phyloP scores from a whole-genome alignment of 2,329 filamentous ascomycete species.

The Emericellopsis cladophorae region DNA sequence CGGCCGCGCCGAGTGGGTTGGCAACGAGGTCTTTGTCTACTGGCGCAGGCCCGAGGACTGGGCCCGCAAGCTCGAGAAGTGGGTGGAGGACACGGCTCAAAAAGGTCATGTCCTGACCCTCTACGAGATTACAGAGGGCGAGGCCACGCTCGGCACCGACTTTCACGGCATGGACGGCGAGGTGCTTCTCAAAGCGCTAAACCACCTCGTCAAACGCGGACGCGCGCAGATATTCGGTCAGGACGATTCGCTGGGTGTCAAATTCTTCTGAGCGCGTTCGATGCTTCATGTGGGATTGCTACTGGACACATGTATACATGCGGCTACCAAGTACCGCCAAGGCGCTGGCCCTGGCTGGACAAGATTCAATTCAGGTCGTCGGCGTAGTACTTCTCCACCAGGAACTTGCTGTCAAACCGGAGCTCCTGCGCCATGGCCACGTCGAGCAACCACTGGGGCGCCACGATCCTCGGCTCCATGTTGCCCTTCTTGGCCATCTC shows the following conservation, averaged over 20 bases:
- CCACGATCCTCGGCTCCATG: slow-evolving; percentile 71
- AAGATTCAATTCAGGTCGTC: slow-evolving; percentile 1
- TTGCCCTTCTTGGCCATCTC: slow-evolving; percentile 67
- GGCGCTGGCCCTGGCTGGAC: not conserved
- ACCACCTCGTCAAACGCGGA: slow-evolving; percentile 74
- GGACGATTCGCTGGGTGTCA: slow-evolving; percentile 81
- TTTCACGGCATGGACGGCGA: slow-evolving; percentile 83
- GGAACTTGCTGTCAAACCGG: slow-evolving; percentile 51
- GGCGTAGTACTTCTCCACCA: slow-evolving; percentile 31
- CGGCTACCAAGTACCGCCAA: not conserved
- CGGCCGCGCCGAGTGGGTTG: slow-evolving; percentile 55
- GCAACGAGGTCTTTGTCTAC: slow-evolving; percentile 54
- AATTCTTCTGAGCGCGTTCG: slow-evolving; percentile 64
- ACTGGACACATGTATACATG: not conserved
- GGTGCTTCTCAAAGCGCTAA: slow-evolving; percentile 65
- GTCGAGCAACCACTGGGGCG: slow-evolving; percentile 80
- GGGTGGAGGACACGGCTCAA: slow-evolving; percentile 81
- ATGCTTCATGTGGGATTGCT: not conserved
- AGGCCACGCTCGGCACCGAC: slow-evolving; percentile 61
- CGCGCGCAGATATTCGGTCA: slow-evolving; percentile 89
- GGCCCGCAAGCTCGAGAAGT: slow-evolving; percentile 65
- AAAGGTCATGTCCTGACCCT: slow-evolving; percentile 81
- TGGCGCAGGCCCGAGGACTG: slow-evolving; percentile 87
- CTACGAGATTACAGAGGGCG: slow-evolving; percentile 85
- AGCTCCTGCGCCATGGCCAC: slow-evolving; percentile 81